Evolutionary conservation across 2,329 filamentous ascomycete species (phyloP), one percentile per base, ranked within the genome.

Genomic region (Harringtonia aguacate): DNA sequence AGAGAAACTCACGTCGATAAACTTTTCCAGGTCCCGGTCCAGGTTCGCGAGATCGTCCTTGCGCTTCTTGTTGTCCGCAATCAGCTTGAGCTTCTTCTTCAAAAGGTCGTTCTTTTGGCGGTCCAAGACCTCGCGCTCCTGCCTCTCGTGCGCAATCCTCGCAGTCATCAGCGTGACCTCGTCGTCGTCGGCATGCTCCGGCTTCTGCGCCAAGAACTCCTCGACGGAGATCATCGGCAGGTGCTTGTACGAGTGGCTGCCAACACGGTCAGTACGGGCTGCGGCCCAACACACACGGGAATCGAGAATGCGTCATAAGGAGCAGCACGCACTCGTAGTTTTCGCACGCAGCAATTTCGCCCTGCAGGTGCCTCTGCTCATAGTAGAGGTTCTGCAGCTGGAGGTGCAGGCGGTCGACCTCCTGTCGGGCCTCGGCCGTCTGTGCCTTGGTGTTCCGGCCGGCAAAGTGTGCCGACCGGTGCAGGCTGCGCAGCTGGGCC

Each of bases 341-440:
- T 59, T 95, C 86, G 61, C 92, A 97, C 9, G 86, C 87, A 1
- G 77, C 70, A 48, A 98, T 97, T 64, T 98, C 92, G 39, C 86
- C 86, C 51, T 85, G 79, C 44, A 98, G 68, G 62, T 95, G 88
- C 44, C 86, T 74, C 66, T 97, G 89, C 63, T 98, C 90, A 58
- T 98, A 98, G 61, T 92, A 94, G 8, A 98, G 68, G 58, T 98
- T 98, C 64, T 97, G 90, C 44, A 98, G 72, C 58, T 94, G 86
- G 31, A 98, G 72, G 59, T 97, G 89, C 48, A 98, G 71, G 40
- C 82, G 79, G 60, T 98, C 92, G 51, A 97, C 87, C 63, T 95
- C 87, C 55, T 90, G 85, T 39, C 89, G 79, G 39, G 84, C 85
- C 61, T 95, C 87, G 27, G 86, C 84, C 1, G 92, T 97, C 53